Evolutionary conservation across 768 basidiomycete genomes (phyloP).

Genomic region (Boletus bicolor): DNA sequence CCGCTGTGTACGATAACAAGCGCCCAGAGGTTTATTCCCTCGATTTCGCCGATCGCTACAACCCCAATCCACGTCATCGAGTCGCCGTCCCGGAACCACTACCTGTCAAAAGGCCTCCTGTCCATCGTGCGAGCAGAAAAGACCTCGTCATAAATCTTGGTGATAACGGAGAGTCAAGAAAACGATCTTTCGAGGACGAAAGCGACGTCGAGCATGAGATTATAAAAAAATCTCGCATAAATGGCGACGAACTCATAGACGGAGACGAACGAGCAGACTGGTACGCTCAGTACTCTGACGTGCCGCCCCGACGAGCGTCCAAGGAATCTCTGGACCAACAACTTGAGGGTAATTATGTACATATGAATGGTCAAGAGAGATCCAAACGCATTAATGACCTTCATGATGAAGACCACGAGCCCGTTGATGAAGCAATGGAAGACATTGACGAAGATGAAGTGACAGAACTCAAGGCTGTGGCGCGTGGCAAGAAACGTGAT

Average conservation of each 20-base stretch:
- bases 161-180: conserved; percentile 32
- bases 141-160: conserved; percentile 23
- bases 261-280: conserved; percentile 46
- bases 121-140: conserved; percentile 34
- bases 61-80: conserved; percentile 27
- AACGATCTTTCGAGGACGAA: conserved; percentile 45
- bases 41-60: conserved; percentile 39
- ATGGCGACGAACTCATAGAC: conserved; percentile 45
- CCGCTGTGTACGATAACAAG: conserved; percentile 14
- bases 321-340: conserved; percentile 48
- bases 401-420: conserved; percentile 48
- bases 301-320: conserved; percentile 38
- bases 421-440: conserved; percentile 33
- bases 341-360: conserved; percentile 41
- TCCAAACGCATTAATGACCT: conserved; percentile 31
- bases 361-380: conserved; percentile 45
- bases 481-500: conserved; percentile 69
- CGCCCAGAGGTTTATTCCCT: conserved; percentile 18
- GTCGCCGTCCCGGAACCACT: conserved; percentile 4
- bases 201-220: conserved; percentile 41
- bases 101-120: conserved; percentile 16
- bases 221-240: conserved; percentile 53
- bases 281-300: conserved; percentile 33
- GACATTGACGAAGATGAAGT: conserved; percentile 43
- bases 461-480: conserved; percentile 35